These are phyloP conservation scores for Sarocladium kiliense DNA, from an alignment of 2,329 filamentous ascomycete genomes.

Conservation along the genomic window DNA sequence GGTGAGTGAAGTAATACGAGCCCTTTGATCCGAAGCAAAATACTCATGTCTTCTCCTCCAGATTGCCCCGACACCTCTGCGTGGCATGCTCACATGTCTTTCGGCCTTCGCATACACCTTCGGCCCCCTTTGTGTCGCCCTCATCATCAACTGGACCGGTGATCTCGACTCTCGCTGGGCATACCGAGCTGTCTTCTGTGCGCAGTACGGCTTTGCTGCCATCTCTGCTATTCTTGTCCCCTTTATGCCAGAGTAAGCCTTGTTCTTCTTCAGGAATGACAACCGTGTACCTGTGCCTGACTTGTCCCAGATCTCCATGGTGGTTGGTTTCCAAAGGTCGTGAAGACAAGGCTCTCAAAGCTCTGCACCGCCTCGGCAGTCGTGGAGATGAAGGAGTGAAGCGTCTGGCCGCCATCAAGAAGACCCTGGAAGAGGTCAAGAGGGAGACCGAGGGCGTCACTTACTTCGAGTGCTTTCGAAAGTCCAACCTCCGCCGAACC, in stretches of 20 bases:
- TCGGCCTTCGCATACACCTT: constrained; percentile 24
- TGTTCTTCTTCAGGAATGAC: too few species aligned
- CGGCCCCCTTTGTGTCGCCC: constrained; percentile 23
- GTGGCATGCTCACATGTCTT: constrained; percentile 20
- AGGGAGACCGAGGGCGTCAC: constrained; percentile 30
- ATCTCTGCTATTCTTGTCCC: constrained; percentile 22
- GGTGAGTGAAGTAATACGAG: too few species aligned
- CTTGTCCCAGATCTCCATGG: constrained; percentile 29
- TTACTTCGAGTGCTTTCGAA: constrained; percentile 22
- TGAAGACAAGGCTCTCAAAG: constrained; percentile 27
- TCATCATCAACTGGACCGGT: constrained; percentile 27
- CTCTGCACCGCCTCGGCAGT: constrained; percentile 27
- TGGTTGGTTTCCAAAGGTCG: constrained; percentile 27
- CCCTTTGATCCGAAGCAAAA: too few species aligned
- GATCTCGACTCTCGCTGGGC: constrained; percentile 24
- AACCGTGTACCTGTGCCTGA: too few species aligned
- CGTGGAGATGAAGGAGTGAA: constrained; percentile 21
- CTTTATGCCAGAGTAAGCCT: constrained; percentile 13
- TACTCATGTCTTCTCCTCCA: too few species aligned
- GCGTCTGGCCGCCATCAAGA: constrained; percentile 22
- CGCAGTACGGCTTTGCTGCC: constrained; percentile 27
- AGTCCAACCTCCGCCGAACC: constrained; percentile 32
- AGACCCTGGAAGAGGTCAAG: constrained; percentile 27
- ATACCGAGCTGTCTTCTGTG: constrained; percentile 25
- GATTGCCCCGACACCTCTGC: not conserved